phyloP scores from a whole-genome alignment of 495 filamentous ascomycete species.

The Aspergillus haitiensis region DNA sequence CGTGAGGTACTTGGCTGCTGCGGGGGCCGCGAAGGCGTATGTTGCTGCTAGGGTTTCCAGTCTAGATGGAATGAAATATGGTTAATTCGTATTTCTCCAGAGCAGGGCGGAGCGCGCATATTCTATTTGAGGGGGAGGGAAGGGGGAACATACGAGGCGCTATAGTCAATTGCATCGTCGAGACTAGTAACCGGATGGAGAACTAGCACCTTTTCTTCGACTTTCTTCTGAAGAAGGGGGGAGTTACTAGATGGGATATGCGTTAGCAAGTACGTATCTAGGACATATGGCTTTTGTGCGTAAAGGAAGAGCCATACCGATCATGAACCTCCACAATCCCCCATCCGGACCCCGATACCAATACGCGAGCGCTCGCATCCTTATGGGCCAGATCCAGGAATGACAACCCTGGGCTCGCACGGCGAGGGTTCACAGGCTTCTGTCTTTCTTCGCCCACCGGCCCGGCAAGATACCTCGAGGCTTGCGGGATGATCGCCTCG shows the following conservation, averaged over 20 bases:
- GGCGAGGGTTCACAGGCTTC: conserved; percentile 17
- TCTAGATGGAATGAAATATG: conserved; percentile 12
- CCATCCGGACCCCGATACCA: conserved; percentile 37
- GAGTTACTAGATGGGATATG: conserved; percentile 23
- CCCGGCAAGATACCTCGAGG: conserved; percentile 36
- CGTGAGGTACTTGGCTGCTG: conserved; percentile 52
- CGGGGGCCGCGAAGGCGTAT: conserved; percentile 50
- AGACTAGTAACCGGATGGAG: conserved; percentile 41
- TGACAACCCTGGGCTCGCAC: conserved; percentile 14
- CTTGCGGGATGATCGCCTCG: conserved; percentile 40
- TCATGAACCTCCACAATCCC: conserved; percentile 34
- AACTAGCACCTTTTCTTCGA: conserved; percentile 35
- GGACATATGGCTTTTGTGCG: neutral
- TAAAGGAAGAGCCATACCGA: conserved; percentile 18
- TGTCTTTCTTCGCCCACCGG: conserved; percentile 31
- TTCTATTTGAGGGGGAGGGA: neutral
- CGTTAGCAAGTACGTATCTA: neutral
- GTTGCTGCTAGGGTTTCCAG: conserved; percentile 40
- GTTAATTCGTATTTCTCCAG: neutral
- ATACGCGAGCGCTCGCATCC: conserved; percentile 22
- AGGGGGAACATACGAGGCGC: conserved; percentile 24
- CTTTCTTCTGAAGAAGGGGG: conserved; percentile 30
- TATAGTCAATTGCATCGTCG: conserved; percentile 49
- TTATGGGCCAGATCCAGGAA: conserved; percentile 30
- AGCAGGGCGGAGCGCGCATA: neutral